A percentile compares a stretch with the other conserved stretches of the same genome.
Evolutionary conservation across 192 early-diverging fungal genomes (phyloP).

Genomic region (Umbelopsis ramanniana): DNA sequence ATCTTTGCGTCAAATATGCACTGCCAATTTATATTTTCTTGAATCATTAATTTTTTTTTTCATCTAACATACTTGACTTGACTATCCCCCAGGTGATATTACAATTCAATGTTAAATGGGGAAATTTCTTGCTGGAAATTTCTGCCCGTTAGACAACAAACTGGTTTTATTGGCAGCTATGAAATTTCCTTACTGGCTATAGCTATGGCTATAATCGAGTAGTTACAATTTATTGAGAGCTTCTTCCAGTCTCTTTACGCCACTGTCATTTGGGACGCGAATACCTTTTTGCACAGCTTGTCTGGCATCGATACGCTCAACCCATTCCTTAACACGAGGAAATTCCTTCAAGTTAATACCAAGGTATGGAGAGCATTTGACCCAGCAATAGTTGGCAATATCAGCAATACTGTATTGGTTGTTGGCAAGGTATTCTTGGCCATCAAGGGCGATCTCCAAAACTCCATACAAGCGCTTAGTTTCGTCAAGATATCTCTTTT

Average conservation of each 20-base stretch:
- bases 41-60: no score
- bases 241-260: neutral
- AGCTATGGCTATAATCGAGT: no score
- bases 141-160: no score
- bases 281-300: constrained; percentile 42
- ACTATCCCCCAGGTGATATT: no score
- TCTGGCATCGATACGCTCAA: constrained; percentile 42
- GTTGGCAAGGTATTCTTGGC: constrained; percentile 40
- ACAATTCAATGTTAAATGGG: no score
- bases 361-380: constrained; percentile 3
- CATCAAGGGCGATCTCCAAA: constrained; percentile 33
- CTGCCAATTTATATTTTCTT: no score
- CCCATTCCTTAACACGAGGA: constrained; percentile 50
- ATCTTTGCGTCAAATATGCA: no score
- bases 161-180: neutral
- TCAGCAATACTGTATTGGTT: constrained; percentile 54
- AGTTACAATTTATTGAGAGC: neutral
- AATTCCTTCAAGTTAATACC: constrained; percentile 42
- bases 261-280: neutral
- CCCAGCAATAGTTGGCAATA: constrained; percentile 54
- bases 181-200: neutral
- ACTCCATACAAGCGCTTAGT: constrained; percentile 51
- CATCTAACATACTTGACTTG: no score
- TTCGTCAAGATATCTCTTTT: constrained; percentile 60
- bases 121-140: no score